Evolutionary conservation across 257 asterid genomes (phyloP).

Genomic region (Salvia rosmarinus): DNA sequence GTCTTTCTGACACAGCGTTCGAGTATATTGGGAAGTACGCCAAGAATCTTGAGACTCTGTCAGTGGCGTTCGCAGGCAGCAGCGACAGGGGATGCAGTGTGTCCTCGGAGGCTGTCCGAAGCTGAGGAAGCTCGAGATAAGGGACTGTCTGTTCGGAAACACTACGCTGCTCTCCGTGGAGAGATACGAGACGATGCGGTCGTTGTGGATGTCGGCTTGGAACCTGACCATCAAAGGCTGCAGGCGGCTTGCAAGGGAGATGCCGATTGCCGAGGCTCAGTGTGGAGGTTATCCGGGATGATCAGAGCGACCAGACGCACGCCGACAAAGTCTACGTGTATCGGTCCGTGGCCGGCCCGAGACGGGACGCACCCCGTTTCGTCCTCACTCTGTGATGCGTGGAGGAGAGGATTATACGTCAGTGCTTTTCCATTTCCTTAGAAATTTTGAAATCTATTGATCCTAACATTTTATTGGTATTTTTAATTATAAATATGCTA

Average conservation of each 20-base stretch:
- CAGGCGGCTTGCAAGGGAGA: constrained; percentile 58
- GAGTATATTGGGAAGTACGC: constrained; percentile 79
- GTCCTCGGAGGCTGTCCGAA: constrained; percentile 76
- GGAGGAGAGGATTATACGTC: constrained; percentile 19
- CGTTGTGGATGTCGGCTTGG: constrained; percentile 87
- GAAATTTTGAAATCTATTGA: too few relatives aligned
- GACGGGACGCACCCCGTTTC: constrained; percentile 79
- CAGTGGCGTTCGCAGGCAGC: constrained; percentile 82
- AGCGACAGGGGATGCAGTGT: constrained; percentile 76
- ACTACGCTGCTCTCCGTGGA: constrained; percentile 58
- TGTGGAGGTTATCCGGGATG: constrained; percentile 69
- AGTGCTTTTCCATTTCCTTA: neutral
- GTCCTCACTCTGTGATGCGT: constrained; percentile 63
- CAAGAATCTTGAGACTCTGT: constrained; percentile 76
- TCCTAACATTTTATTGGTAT: too few relatives aligned
- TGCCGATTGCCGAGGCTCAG: constrained; percentile 80
- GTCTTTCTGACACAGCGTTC: constrained; percentile 69
- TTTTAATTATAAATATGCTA: too few relatives aligned
- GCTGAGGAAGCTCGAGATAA: constrained; percentile 83
- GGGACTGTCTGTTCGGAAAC: constrained; percentile 83
- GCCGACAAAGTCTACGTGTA: constrained; percentile 73
- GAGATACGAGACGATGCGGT: constrained; percentile 75
- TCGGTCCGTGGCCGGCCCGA: constrained; percentile 82
- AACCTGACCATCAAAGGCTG: constrained; percentile 70
- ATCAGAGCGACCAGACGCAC: constrained; percentile 43